A percentile compares a stretch with the other conserved stretches of the same genome.
Evolutionary conservation across 139 green algal genomes (phyloP).

Genomic region (Desmodesmus armatus): DNA sequence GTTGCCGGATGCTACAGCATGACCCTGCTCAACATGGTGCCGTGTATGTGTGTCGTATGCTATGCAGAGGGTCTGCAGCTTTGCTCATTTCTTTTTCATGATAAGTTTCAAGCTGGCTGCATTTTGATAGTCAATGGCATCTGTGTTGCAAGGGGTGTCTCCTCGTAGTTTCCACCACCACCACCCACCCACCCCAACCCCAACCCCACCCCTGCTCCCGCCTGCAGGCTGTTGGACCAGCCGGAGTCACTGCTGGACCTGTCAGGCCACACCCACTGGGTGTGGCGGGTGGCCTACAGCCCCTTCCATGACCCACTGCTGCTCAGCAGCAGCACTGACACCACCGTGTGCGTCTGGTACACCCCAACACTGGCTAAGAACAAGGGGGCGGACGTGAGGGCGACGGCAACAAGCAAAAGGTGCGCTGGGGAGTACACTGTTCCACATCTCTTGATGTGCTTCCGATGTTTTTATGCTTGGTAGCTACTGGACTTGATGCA

Average conservation of each 20-base stretch:
- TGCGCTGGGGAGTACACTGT: no score
- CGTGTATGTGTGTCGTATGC: background rate
- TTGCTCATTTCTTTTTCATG: background rate
- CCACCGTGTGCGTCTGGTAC: slow-evolving; percentile 72
- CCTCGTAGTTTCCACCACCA: no score
- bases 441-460: no score
- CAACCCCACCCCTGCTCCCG: no score
- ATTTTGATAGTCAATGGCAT: background rate
- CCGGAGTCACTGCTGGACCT: slow-evolving; percentile 74
- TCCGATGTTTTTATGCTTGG: no score
- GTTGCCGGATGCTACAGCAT: background rate
- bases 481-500: no score
- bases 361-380: slow-evolving; percentile 53
- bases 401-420: no score
- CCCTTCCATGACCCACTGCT: slow-evolving; percentile 79
- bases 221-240: slow-evolving; percentile 49
- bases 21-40: background rate
- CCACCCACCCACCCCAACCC: no score
- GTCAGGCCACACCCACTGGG: slow-evolving; percentile 84
- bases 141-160: no score
- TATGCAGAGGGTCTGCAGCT: background rate
- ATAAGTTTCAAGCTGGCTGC: background rate
- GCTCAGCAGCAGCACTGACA: slow-evolving; percentile 77
- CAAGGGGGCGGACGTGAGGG: slow-evolving; percentile 2
- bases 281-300: slow-evolving; percentile 82